A percentile compares a stretch with the other conserved stretches of the same genome.
Conservation (phyloP, 805 yeast species). For the Saturnispora galanensis region DNA sequence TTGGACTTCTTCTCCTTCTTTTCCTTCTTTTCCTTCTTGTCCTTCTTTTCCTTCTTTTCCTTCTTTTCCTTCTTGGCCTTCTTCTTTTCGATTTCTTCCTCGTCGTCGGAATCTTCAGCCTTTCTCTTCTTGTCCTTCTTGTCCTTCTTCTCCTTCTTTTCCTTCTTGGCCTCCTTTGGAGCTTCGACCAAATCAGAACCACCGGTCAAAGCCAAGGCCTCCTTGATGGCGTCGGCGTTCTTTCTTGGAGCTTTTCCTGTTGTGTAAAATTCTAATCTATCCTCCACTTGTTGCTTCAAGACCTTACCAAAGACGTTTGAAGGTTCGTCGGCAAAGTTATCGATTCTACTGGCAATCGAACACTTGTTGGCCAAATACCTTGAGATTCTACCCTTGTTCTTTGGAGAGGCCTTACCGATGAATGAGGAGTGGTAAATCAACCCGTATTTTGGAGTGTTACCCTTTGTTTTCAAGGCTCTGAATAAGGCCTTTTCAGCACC, state of each 20-base stretch:
- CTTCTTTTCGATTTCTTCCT: conserved; percentile 46
- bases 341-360: conserved; percentile 97
- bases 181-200: conserved; percentile 24
- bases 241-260: conserved; percentile 96
- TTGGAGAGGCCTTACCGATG: conserved; percentile 87
- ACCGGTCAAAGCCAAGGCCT: conserved; percentile 67
- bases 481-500: conserved; percentile 97
- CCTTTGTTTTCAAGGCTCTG: conserved; percentile 93
- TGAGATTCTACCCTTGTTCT: conserved; percentile 98
- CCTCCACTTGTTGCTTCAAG: conserved; percentile 94
- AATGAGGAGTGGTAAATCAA: conserved; percentile 90
- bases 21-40: conserved; percentile 13
- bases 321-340: conserved; percentile 93
- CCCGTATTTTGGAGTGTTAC: conserved; percentile 95
- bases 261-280: conserved; percentile 90
- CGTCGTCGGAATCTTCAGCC: conserved; percentile 35
- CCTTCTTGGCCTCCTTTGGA: conserved; percentile 29
- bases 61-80: conserved; percentile 32
- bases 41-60: conserved; percentile 10
- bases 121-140: conserved; percentile 30
- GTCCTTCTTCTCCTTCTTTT: conserved; percentile 33
- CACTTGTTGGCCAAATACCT: conserved; percentile 98
- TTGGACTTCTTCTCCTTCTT: conserved; percentile 18
- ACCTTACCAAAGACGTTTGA: conserved; percentile 81
- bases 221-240: conserved; percentile 87